Base-by-base conservation (phyloP, 2,329 filamentous ascomycete genomes). In the Colletotrichum sp. region DNA sequence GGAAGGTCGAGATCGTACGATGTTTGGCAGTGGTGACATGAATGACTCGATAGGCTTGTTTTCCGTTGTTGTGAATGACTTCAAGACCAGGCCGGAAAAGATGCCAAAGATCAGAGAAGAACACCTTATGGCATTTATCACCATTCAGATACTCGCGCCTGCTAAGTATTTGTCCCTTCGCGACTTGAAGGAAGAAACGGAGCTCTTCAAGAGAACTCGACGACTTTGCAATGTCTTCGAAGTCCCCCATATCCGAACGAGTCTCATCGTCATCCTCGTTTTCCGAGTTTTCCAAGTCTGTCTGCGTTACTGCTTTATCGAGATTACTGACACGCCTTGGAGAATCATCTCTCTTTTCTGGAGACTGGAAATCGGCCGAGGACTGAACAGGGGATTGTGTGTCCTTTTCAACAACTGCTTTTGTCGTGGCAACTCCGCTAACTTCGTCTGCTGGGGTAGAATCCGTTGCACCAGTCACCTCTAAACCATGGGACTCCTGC, bases 91-190 rank as follows among this genome's bases (percentile, higher is more conserved):
- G 66, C 7, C 32, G 30, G 32, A 59, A 69, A 6, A 69, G 15
- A 4, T 32, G 49, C 66, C 66, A 69, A 5, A 69, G 32, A 1
- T 69, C 66, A 2, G 30, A 44, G 9, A 69, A 69, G 30, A 26
- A 21, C 6, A 69, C 32, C 3, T 16, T 36, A 0, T 6, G n/a
- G 0, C 66, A 69, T 4, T 36, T 4, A 3, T 8, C 6, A 0
- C 66, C 57, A 9, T 30, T 10, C 4, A 69, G 6, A 6, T 59
- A 21, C n/a, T 26, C 8, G 5, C 30, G 30, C n/a, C 24, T 69
- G 6, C 0, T 2, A 0, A 26, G 7, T 6, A 69, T 21, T 2
- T 28, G 16, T 2, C 15, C 1, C 6, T 39, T 30, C 0, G 57
- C 2, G 1, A 10, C 24, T 8, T 21, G 8, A 2, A 69, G 30